Evolutionary conservation across 352 stramenopile species (phyloP).

Genomic region (Pythium brachiatum): DNA sequence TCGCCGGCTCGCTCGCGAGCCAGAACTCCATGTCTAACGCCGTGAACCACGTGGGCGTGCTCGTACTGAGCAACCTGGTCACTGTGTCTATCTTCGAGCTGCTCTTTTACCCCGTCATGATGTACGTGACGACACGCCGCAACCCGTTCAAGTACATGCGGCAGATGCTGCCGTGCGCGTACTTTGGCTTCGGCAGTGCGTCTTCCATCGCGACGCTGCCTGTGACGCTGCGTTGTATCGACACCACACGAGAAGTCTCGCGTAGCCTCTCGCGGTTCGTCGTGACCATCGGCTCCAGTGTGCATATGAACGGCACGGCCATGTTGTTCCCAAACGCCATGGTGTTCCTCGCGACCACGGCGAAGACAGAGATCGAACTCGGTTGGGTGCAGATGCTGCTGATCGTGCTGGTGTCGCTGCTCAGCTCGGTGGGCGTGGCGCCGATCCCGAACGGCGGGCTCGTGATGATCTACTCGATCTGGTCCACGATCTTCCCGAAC

Average conservation of each 20-base stretch:
- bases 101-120: slow-evolving; percentile 50
- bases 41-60: slow-evolving; percentile 49
- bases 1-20: slow-evolving; percentile 56
- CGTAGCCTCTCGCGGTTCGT: slow-evolving; percentile 61
- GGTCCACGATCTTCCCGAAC: slow-evolving; percentile 62
- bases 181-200: slow-evolving; percentile 65
- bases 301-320: slow-evolving; percentile 78
- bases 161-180: slow-evolving; percentile 55
- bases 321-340: slow-evolving; percentile 71
- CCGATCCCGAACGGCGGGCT: slow-evolving; percentile 70
- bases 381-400: slow-evolving; percentile 49
- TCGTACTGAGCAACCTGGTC: slow-evolving; percentile 53
- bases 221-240: slow-evolving; percentile 62
- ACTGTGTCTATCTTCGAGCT: slow-evolving; percentile 49
- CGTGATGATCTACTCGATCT: slow-evolving; percentile 77
- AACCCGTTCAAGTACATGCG: slow-evolving; percentile 63
- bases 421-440: slow-evolving; percentile 57
- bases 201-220: slow-evolving; percentile 70
- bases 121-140: slow-evolving; percentile 40
- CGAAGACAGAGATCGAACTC: slow-evolving; percentile 34
- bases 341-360: slow-evolving; percentile 63
- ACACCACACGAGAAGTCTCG: slow-evolving; percentile 56
- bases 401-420: slow-evolving; percentile 58
- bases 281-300: slow-evolving; percentile 62
- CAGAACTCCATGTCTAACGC: slow-evolving; percentile 42